Evolutionary conservation across 2,329 filamentous ascomycete species (phyloP), one percentile per base, ranked within the genome.

Genomic region (Aspergillus fijiensis): DNA sequence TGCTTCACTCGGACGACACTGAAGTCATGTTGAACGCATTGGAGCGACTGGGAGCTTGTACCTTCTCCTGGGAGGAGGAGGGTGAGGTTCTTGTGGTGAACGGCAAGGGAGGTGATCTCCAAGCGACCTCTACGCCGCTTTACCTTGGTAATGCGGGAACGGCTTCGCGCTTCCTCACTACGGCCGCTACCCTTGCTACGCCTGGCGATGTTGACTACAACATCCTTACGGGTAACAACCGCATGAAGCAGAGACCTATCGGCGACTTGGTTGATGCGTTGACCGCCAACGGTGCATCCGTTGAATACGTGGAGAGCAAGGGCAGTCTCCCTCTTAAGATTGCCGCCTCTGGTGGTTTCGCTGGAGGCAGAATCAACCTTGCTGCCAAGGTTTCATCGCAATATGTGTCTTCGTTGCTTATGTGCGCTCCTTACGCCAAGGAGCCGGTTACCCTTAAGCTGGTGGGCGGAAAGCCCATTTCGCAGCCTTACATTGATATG

Each of bases 21-120:
- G 92, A 98, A 74, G 95, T 91, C 76, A 99, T 99, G 95, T 82
- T 99, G 49, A 92, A 92, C 59, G 94, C 95, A n/a, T 87, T 99
- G 59, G 85, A 86, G 27, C 88, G 89, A 69, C 85, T 99, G 25
- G 88, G 90, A 33, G 95, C 93, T 31, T 94, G 93, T 19, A 89
- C 89, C 0, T 98, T 96, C 78, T 86, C 88, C 0, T 99, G 94
- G 94, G 92, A 97, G 76, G 90, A 97, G 55, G 90, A 92, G 59
- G 95, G 95, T n/a, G 91, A 95, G 68, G 87, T 95, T 9, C 83
- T 99, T 29, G 87, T 96, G 3, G 90, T 99, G 16, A 88, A 90
- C 63, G 95, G 95, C 57, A 96, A 92, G 69, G 94, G 93, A n/a
- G 95, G 95, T 54, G 85, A 87, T 63, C 83, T 99, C 25, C 82